These are phyloP conservation scores for Geotrichum candidum DNA, from an alignment of 1,139 yeast species.

Conservation along the genomic window DNA sequence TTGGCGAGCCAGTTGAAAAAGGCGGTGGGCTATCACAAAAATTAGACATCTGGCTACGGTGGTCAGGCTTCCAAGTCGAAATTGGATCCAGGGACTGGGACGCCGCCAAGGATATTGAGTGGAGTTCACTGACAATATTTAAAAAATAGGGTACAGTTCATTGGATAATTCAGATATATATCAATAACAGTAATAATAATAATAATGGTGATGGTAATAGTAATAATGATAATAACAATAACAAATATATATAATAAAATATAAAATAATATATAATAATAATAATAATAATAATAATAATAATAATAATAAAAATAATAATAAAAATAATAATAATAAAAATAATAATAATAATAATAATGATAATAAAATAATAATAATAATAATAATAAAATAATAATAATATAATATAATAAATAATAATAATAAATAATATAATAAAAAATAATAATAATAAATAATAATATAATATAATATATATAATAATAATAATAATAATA, in stretches of 20 bases:
- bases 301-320: background rate
- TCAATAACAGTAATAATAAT: background rate
- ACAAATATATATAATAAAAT: too few species aligned
- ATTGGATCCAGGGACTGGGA: constrained; percentile 28
- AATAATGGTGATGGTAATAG: too few species aligned
- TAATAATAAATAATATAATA: background rate
- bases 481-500: background rate
- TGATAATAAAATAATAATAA: background rate
- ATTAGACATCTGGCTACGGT: constrained; percentile 30
- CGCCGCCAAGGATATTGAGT: constrained; percentile 22
- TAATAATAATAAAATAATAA: background rate
- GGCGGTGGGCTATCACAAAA: constrained; percentile 25
- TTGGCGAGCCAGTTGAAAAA: constrained; percentile 30
- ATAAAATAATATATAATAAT: too few species aligned
- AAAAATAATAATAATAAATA: background rate
- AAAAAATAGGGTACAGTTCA: background rate
- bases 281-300: background rate
- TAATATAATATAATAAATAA: background rate
- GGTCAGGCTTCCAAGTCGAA: constrained; percentile 27
- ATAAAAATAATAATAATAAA: background rate
- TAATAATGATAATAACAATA: too few species aligned
- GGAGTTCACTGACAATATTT: constrained; percentile 25
- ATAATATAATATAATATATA: too few species aligned
- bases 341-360: background rate
- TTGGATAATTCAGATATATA: background rate